Evolutionary conservation across 441 rosid species (phyloP).

Genomic region (Manihot esculenta): DNA sequence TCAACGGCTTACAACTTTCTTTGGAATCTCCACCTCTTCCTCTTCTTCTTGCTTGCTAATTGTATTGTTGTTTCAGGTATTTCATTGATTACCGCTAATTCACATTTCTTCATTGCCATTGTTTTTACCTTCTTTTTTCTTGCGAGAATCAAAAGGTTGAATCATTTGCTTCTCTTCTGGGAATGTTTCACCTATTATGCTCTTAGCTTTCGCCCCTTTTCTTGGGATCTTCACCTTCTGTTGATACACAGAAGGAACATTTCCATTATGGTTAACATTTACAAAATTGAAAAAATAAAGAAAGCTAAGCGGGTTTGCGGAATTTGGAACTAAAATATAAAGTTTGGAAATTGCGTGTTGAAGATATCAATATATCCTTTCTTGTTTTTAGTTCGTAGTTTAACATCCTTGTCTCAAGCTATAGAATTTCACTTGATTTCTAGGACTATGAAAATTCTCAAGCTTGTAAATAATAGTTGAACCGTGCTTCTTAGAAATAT

Average conservation of each 20-base stretch:
- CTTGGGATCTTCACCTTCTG: slow-evolving; percentile 7
- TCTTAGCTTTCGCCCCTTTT: not conserved
- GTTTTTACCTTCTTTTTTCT: not conserved
- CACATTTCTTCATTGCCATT: not conserved
- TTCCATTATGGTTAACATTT: not conserved
- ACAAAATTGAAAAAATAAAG: too few relatives aligned
- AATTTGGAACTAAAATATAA: not conserved
- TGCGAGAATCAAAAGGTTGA: not conserved
- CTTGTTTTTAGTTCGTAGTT: not conserved
- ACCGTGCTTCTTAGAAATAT: not conserved
- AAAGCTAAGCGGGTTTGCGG: not conserved
- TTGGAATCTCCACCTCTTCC: slow-evolving; percentile 25
- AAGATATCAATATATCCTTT: not conserved
- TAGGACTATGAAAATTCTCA: not conserved
- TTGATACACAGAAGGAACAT: not conserved
- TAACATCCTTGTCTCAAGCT: slow-evolving; percentile 1
- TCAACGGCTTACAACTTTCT: too few relatives aligned
- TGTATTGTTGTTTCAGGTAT: slow-evolving; percentile 24
- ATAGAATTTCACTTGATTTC: not conserved
- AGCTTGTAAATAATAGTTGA: not conserved
- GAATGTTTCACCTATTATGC: not conserved
- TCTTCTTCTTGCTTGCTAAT: too few relatives aligned
- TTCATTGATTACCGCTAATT: not conserved
- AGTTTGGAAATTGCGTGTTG: not conserved
- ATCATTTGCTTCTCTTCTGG: not conserved